phyloP scores from a whole-genome alignment of 169 alveolate species.

The Eimeria tenella region DNA sequence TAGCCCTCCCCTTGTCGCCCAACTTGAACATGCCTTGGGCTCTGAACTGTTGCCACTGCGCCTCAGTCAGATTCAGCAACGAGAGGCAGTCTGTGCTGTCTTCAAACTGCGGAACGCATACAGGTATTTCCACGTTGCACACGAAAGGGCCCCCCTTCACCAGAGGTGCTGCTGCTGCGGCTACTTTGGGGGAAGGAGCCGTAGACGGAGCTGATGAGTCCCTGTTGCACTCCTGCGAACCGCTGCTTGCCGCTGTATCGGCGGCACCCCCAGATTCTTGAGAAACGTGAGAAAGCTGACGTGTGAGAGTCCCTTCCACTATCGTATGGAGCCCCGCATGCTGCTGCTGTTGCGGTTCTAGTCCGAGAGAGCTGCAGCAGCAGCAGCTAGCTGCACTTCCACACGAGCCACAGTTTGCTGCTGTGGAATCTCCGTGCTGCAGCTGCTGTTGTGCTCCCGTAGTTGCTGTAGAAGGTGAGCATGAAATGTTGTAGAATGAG shows the following conservation, averaged over 20 bases:
- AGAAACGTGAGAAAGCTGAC: constrained; percentile 42
- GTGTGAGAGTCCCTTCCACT: constrained; percentile 17
- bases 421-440: constrained; percentile 42
- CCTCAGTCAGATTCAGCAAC: constrained; percentile 54
- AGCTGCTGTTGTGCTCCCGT: constrained; percentile 26
- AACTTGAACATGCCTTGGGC: constrained; percentile 62
- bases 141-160: constrained; percentile 32
- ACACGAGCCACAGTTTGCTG: constrained; percentile 38
- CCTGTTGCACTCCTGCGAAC: not conserved
- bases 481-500: constrained; percentile 35
- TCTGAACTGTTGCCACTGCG: constrained; percentile 65
- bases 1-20: constrained; percentile 64
- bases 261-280: constrained; percentile 15
- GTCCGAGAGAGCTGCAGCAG: constrained; percentile 36
- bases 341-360: constrained; percentile 65
- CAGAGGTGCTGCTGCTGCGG: constrained; percentile 34
- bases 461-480: constrained; percentile 30
- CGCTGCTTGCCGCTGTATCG: constrained; percentile 5
- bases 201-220: constrained; percentile 19
- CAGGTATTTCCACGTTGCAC: constrained; percentile 44
- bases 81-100: constrained; percentile 52
- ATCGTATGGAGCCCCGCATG: constrained; percentile 34
- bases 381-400: constrained; percentile 44
- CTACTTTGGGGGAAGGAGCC: constrained; percentile 5
- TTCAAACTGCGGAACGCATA: constrained; percentile 38